Evolutionary conservation across 2,329 filamentous ascomycete genomes (phyloP).

Genomic region (Aspergillus sp.): DNA sequence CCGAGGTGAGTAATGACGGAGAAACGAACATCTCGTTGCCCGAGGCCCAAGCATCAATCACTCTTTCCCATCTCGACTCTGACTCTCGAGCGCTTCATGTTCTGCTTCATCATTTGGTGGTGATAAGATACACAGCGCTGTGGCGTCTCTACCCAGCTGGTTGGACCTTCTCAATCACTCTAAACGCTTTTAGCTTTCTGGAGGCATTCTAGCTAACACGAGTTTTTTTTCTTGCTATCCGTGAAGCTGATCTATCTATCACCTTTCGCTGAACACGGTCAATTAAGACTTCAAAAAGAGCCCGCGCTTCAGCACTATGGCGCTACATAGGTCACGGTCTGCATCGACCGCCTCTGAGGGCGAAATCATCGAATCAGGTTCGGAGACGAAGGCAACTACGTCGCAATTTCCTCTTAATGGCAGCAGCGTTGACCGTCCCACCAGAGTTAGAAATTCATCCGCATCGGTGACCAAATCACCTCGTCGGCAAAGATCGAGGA

Average conservation of each 20-base stretch:
- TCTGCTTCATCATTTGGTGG: constrained; percentile 15
- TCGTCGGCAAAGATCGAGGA: constrained; percentile 58
- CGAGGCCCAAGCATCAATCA: background rate
- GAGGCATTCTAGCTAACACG: constrained; percentile 40
- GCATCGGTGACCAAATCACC: constrained; percentile 55
- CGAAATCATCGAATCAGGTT: constrained; percentile 76
- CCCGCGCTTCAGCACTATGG: constrained; percentile 38
- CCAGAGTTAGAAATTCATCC: constrained; percentile 67
- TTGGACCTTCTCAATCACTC: constrained; percentile 45
- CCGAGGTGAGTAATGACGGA: constrained; percentile 1
- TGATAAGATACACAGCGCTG: constrained; percentile 18
- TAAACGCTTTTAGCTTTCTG: constrained; percentile 22
- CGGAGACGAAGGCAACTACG: constrained; percentile 80
- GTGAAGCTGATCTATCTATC: constrained; percentile 24
- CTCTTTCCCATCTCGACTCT: background rate
- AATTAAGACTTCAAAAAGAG: background rate
- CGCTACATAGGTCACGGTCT: constrained; percentile 50
- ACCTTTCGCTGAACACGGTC: background rate
- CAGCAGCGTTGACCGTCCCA: constrained; percentile 87
- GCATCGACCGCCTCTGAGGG: constrained; percentile 76
- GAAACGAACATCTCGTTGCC: constrained; percentile 7
- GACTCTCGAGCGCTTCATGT: constrained; percentile 8
- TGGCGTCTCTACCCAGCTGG: constrained; percentile 36
- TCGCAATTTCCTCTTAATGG: constrained; percentile 71
- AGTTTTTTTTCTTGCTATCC: constrained; percentile 14